Conservation (phyloP, 2,329 filamentous ascomycete species). For the Hypoxylon sp. region DNA sequence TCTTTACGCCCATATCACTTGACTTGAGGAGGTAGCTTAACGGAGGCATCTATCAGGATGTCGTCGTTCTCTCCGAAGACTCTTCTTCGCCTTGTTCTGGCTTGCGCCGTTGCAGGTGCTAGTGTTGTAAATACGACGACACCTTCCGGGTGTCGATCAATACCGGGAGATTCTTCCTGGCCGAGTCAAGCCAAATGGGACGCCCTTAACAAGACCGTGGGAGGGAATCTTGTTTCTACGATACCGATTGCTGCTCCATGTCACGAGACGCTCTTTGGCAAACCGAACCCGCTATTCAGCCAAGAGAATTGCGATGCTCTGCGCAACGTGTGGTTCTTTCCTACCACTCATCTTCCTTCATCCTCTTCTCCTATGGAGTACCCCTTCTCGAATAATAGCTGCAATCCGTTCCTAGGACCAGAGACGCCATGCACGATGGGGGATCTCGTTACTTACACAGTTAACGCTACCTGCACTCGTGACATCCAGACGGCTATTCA, state of each 20-base stretch:
- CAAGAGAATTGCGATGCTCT: neutral
- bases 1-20: no score
- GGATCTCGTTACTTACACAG: neutral
- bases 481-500: neutral
- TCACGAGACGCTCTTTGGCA: neutral
- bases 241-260: slow-evolving; percentile 19
- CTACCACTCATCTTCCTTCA: neutral
- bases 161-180: slow-evolving; percentile 1
- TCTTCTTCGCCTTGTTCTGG: no score
- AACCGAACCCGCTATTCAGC: neutral
- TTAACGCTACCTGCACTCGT: neutral
- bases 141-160: neutral
- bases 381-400: slow-evolving; percentile 13
- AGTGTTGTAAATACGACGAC: no score
- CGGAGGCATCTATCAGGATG: no score
- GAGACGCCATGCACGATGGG: slow-evolving; percentile 9
- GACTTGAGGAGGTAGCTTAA: no score
- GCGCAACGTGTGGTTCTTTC: slow-evolving; percentile 4
- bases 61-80: no score
- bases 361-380: slow-evolving; percentile 12
- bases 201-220: slow-evolving; percentile 1
- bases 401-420: slow-evolving; percentile 4
- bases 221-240: slow-evolving; percentile 1
- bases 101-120: no score
- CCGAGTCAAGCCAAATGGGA: slow-evolving; percentile 1